These are phyloP conservation scores for Neurospora sp. DNA, from an alignment of 495 filamentous ascomycete species.

Conservation along the genomic window DNA sequence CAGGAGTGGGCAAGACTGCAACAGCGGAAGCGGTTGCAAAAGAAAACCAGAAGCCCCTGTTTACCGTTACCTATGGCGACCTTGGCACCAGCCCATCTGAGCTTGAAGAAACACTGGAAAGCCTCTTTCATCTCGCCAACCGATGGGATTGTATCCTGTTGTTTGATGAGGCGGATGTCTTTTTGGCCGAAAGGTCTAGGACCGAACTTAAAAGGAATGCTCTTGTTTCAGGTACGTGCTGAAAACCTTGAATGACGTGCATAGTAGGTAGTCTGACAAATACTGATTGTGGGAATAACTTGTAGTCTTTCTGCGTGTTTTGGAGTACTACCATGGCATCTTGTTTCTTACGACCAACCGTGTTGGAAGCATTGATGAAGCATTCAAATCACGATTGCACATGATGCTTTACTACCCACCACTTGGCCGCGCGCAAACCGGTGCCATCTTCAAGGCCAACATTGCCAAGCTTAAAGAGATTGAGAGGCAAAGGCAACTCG, in stretches of 20 bases:
- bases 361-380: constrained; percentile 43
- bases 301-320: constrained; percentile 41
- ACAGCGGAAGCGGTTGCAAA: constrained; percentile 6
- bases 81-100: constrained; percentile 14
- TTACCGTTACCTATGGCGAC: constrained; percentile 5
- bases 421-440: constrained; percentile 20
- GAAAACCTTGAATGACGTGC: background rate
- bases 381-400: constrained; percentile 45
- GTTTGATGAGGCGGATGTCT: constrained; percentile 49
- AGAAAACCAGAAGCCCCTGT: background rate
- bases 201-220: background rate
- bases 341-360: constrained; percentile 49
- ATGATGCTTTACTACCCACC: constrained; percentile 37
- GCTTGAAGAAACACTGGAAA: constrained; percentile 33
- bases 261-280: too few species aligned
- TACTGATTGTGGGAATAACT: too few species aligned
- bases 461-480: constrained; percentile 14
- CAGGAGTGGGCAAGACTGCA: constrained; percentile 6
- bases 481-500: background rate
- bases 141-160: constrained; percentile 43
- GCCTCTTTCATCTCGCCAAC: constrained; percentile 28
- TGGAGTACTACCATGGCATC: constrained; percentile 51
- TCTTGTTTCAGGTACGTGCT: background rate
- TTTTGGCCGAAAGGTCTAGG: constrained; percentile 27
- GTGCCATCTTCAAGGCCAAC: constrained; percentile 25